Conservation (phyloP, 1,284 basidiomycete species). For the Exobasidium rhododendri region DNA sequence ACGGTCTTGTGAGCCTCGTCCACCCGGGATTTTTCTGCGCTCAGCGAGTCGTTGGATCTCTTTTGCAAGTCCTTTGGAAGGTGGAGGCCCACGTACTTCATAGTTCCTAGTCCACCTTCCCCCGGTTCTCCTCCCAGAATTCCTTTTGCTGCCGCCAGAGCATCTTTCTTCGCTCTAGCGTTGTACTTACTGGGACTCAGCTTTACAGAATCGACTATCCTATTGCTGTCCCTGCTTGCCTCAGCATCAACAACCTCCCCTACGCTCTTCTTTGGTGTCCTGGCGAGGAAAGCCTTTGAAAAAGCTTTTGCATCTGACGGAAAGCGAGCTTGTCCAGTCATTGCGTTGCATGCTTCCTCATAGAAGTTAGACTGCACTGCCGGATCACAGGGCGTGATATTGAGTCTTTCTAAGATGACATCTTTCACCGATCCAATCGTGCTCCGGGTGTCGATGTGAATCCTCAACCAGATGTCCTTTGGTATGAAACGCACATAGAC, state of each 20-base stretch:
- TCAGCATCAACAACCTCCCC: background rate
- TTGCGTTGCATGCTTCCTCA: constrained; percentile 15
- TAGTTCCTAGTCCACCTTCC: constrained; percentile 7
- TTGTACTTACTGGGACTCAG: background rate
- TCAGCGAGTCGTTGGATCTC: background rate
- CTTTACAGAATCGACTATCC: background rate
- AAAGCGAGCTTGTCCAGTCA: background rate
- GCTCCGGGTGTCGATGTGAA: constrained; percentile 27
- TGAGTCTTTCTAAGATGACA: constrained; percentile 20
- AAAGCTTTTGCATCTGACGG: constrained; percentile 16
- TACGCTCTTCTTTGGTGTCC: constrained; percentile 6
- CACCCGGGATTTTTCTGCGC: background rate
- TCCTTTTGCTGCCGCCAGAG: background rate
- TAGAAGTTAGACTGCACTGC: constrained; percentile 27
- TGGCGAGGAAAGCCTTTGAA: constrained; percentile 26
- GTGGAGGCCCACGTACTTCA: background rate
- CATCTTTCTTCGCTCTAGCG: constrained; percentile 4
- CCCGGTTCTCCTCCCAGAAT: constrained; percentile 12
- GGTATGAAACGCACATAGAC: constrained; percentile 41
- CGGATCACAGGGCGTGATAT: constrained; percentile 29
- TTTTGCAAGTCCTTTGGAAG: constrained; percentile 1
- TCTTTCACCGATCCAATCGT: constrained; percentile 40
- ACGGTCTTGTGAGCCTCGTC: background rate
- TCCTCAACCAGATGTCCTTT: constrained; percentile 38
- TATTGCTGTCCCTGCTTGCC: background rate